Evolutionary conservation across 805 yeast genomes (phyloP), one percentile per base, ranked within the genome.

Genomic region (Pichia nakasei): DNA sequence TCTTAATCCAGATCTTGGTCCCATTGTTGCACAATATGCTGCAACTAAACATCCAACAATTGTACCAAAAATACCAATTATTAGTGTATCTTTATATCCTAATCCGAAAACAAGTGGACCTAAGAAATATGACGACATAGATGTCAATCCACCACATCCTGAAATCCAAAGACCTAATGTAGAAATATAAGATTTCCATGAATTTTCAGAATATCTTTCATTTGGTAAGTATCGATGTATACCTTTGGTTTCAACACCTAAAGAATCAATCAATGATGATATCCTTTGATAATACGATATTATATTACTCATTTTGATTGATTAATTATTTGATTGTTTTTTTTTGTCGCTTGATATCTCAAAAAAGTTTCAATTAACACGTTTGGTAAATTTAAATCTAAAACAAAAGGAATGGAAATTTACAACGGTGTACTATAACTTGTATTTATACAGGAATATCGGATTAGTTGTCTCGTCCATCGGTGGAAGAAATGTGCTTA

Each of bases 1-100:
- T 55, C 96, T 70, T 49, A 93, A 76, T 0, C 96, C 96, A 0
- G 95, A 84, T 46, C 87, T 70, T 1, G 96, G 95, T 3, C 96
- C 96, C 87, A 87, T 79, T 5, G 79, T 72, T 5, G 94, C 73
- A 58, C 93, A 85, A 57, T 85, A 85, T 0, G 86, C 93, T 2
- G 95, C 95, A 22, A 85, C 66, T 7, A 73, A 59, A 56, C 93
- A 80, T 0, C 96, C 96, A 2, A 83, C 52, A 26, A 76, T 59
- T 46, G 76, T 74, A 1, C 86, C 86, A 5, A 78, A 51, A 18
- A 82, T 49, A 2, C 94, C 94, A 18, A 78, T 66, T 4, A 76
- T 62, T 48, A 84, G 55, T 1, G 85, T 66, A 52, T 85, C 82
- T 45, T 65, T 73, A 53, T 84, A 80, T 13, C 86, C 85, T 21